Base-by-base conservation (phyloP, 2,329 filamentous ascomycete genomes). In the Aspergillus calidoustus region DNA sequence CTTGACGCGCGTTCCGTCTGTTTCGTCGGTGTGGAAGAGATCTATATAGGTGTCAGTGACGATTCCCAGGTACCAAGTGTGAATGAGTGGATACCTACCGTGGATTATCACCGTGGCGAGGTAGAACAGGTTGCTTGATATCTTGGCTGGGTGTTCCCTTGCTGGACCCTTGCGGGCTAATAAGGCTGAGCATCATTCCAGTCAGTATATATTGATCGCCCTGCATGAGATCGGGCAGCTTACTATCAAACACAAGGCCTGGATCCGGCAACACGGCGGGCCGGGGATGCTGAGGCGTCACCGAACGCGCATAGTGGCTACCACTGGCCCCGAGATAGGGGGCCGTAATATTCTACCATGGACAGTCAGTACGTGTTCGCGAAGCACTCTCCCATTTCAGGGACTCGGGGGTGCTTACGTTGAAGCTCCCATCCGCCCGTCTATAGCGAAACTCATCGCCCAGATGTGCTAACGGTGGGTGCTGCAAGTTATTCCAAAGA, bases 41-140 rank as follows among this genome's bases (percentile, higher is more conserved):
- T 89, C 87, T 77, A 19, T 19, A 19, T 2, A 19, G 19, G 19
- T 19, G 19, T 19, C 19, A 19, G 19, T 19, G 19, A 19, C 19
- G 19, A 19, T 19, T 19, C 19, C 19, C 1, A 19, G 19, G 19
- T 19, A 2, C 19, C 19, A 19, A 19, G 19, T 19, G 19, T 19
- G 19, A 19, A 19, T 19, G 19, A 19, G 19, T 19, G 19, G 19
- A 19, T 19, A 19, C 19, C 19, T 75, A 74, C 81, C 81, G 66
- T 86, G 84, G 54, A 85, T 86, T 61, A 87, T 86, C 68, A 93
- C 88, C 5, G 88, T 86, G 0, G 90, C 91, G 47, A 91, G 79
- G 66, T 92, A 92, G 74, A 91, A 91, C 17, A 93, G 79, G 77
- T 91, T 87, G 68, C 87, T 89, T 0, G 89, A 92, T 44, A 93